Conservation (phyloP, 768 basidiomycete genomes). For the Mycena galopus region DNA sequence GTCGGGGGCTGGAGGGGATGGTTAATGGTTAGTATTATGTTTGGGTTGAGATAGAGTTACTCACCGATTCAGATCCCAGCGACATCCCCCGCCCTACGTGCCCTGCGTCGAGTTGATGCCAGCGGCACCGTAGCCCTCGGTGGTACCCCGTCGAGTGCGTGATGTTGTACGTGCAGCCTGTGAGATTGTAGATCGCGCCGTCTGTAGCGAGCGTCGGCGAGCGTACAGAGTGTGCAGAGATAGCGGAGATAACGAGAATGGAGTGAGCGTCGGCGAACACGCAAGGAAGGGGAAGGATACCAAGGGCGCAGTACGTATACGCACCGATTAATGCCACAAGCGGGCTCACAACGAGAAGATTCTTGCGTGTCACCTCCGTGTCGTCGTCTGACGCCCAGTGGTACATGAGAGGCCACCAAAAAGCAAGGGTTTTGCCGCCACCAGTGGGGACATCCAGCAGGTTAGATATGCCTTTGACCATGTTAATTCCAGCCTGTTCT, state of each 20-base stretch:
- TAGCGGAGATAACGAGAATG: background rate
- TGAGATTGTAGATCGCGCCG: constrained; percentile 87
- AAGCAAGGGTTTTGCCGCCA: too few relatives aligned
- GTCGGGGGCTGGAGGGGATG: constrained; percentile 51
- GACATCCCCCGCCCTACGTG: background rate
- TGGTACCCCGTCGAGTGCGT: constrained; percentile 63
- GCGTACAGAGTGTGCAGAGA: background rate
- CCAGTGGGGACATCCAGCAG: too few relatives aligned
- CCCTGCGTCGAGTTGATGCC: constrained; percentile 44
- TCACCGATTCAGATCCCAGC: constrained; percentile 20
- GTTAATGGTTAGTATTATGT: background rate
- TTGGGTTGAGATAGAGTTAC: too few relatives aligned
- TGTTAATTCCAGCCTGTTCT: too few relatives aligned
- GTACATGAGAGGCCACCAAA: too few relatives aligned
- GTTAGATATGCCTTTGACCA: too few relatives aligned
- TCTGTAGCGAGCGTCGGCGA: constrained; percentile 46
- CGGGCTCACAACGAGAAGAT: too few relatives aligned
- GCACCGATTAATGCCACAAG: too few relatives aligned
- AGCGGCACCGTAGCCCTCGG: constrained; percentile 39
- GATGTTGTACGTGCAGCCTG: constrained; percentile 83
- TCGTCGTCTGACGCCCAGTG: too few relatives aligned
- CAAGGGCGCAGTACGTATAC: too few relatives aligned
- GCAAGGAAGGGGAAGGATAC: background rate
- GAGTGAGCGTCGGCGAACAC: background rate
- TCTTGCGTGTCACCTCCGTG: too few relatives aligned